Conservation (phyloP, 805 yeast species). For the Ogataea pignaliae region DNA sequence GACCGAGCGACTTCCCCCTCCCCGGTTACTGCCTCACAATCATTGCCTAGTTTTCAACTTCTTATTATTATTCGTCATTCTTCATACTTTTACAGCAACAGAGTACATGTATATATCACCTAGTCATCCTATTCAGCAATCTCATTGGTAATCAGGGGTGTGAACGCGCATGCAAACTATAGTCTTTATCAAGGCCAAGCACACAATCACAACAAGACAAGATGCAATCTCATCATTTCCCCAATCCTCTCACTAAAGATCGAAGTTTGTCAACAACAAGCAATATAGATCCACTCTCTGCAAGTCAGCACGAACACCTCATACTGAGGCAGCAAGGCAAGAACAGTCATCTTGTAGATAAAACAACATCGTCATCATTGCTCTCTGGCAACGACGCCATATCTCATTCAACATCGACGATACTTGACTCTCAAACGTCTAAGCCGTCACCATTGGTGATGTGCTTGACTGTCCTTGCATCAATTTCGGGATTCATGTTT, state of each 20-base stretch:
- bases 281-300: not conserved
- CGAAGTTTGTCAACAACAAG: not conserved
- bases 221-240: too few species aligned
- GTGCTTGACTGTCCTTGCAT: slow-evolving; percentile 43
- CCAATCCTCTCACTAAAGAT: too few species aligned
- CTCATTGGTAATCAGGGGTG: too few species aligned
- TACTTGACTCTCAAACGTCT: not conserved
- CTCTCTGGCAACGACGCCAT: not conserved
- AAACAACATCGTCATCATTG: not conserved
- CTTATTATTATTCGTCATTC: too few species aligned
- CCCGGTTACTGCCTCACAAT: too few species aligned
- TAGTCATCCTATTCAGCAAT: too few species aligned
- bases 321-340: not conserved
- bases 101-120: too few species aligned
- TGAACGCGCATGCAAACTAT: too few species aligned
- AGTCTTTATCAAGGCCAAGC: not conserved
- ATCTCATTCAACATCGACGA: not conserved
- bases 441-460: slow-evolving; percentile 38
- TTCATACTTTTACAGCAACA: too few species aligned
- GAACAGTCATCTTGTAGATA: not conserved
- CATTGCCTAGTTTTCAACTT: too few species aligned
- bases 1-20: too few species aligned
- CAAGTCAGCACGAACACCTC: not conserved
- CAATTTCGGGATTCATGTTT: slow-evolving; percentile 56
- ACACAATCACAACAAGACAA: not conserved